Base-by-base conservation (phyloP, 1,284 basidiomycete species). In the Sporisorium sorghi region DNA sequence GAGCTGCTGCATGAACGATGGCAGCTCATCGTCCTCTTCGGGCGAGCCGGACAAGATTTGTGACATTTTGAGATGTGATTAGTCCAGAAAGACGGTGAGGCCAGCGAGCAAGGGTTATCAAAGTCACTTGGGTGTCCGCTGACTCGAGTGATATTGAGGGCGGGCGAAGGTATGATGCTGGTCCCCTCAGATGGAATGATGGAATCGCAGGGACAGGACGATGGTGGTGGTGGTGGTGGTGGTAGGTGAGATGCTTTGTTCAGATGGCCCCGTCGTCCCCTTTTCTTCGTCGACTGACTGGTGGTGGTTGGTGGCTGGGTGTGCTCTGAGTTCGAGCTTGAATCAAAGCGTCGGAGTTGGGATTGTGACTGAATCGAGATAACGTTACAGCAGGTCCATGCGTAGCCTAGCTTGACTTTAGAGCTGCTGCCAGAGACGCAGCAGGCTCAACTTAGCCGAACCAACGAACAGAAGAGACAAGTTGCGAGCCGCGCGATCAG, bases 11-110 rank as follows among this genome's bases (percentile, higher is more conserved):
- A 73, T 73, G 35, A 67, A 64, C 6, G 64, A 68, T 9, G 70
- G 64, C 47, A 73, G 60, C 21, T 68, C 52, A 19, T 68, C 60
- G 33, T 73, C 64, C 6, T 23, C 70, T 33, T 73, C 64, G 60
- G 70, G 70, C n/a, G 70, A 73, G 8, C 65, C 64, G 26, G 70
- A 73, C 4, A 73, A 24, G 26, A 73, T 52, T 30, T 67, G 59
- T 33, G 70, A 73, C 70, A 73, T 73, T 5, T 15, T 53, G 33
- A n/a, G 33, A 14, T 35, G 12, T 35, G 12, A 14, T 35, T 14
- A 35, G 33, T 14, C 10, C 33, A 35, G 33, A 35, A 12, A 35
- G 33, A 35, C 33, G 33, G 33, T 35, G 33, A 9, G n/a, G n/a
- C n/a, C n/a, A n/a, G n/a, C n/a, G n/a, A n/a, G n/a, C n/a, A n/a